A percentile compares a stretch with the other conserved stretches of the same genome.
Conservation (phyloP, 106 monocot species). For the Alisma plantagoaquatica region DNA sequence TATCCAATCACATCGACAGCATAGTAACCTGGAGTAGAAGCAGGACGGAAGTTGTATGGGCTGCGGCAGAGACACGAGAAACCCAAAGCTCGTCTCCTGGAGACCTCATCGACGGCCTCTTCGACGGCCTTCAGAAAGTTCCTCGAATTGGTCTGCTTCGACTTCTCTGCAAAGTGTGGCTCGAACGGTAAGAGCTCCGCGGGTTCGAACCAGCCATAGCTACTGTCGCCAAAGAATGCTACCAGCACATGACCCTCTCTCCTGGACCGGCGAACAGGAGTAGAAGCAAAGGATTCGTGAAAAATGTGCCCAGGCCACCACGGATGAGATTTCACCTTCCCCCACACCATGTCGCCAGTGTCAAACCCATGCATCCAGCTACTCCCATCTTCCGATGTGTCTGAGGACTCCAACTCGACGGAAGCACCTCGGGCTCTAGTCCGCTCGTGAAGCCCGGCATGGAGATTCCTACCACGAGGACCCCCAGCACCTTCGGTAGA, state of each 20-base stretch:
- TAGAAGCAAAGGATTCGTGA: conserved; percentile 49
- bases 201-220: conserved; percentile 93
- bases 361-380: conserved; percentile 38
- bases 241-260: conserved; percentile 52
- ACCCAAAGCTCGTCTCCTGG: conserved; percentile 48
- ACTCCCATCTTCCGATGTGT: neutral
- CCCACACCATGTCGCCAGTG: conserved; percentile 94
- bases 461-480: neutral
- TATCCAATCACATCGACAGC: conserved; percentile 56
- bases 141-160: conserved; percentile 30
- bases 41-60: conserved; percentile 30
- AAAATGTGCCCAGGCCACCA: conserved; percentile 98
- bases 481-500: too few species aligned
- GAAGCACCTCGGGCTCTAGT: too few species aligned
- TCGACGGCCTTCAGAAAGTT: conserved; percentile 62
- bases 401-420: conserved; percentile 4
- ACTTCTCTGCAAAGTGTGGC: conserved; percentile 49
- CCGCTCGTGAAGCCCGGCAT: too few species aligned
- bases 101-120: conserved; percentile 57
- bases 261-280: conserved; percentile 33
- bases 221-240: conserved; percentile 92
- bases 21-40: conserved; percentile 28
- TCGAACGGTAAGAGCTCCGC: conserved; percentile 66
- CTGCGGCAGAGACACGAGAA: conserved; percentile 55
- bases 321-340: conserved; percentile 94